Conservation (phyloP, 352 stramenopile species). For the Pythium brassicae region DNA sequence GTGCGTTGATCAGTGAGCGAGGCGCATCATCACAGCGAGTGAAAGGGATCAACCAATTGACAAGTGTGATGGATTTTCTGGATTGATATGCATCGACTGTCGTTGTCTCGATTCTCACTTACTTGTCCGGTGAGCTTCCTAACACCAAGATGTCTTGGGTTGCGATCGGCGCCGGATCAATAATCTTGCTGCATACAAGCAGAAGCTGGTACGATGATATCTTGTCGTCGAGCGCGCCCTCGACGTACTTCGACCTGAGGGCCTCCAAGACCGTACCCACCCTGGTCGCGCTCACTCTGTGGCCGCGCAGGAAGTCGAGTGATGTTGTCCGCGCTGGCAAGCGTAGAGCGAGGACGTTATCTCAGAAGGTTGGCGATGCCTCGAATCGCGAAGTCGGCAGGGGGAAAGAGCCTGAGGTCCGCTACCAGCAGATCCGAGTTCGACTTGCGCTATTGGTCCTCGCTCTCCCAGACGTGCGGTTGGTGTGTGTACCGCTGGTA, state of each 20-base stretch:
- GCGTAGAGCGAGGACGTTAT: not conserved
- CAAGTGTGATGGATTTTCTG: not conserved
- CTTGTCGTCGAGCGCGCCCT: too few relatives aligned
- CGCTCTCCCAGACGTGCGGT: not conserved
- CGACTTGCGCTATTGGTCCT: not conserved
- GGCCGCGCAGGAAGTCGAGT: not conserved
- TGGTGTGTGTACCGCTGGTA: not conserved
- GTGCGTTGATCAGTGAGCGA: not conserved
- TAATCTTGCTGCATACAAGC: too few relatives aligned
- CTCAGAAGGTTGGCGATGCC: not conserved
- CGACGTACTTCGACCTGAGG: too few relatives aligned
- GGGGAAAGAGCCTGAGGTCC: not conserved
- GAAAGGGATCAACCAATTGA: not conserved
- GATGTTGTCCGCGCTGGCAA: not conserved
- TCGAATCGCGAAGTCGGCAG: not conserved
- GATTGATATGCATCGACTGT: not conserved
- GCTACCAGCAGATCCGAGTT: not conserved
- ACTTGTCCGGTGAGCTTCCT: too few relatives aligned
- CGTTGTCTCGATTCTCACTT: too few relatives aligned
- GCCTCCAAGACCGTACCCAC: too few relatives aligned
- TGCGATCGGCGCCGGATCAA: too few relatives aligned
- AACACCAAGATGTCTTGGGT: too few relatives aligned
- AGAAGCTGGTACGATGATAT: too few relatives aligned
- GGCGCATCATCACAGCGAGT: not conserved
- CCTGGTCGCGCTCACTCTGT: not conserved